Evolutionary conservation across 2,329 filamentous ascomycete species (phyloP).

Genomic region (Ophiostoma himal-ulmi): DNA sequence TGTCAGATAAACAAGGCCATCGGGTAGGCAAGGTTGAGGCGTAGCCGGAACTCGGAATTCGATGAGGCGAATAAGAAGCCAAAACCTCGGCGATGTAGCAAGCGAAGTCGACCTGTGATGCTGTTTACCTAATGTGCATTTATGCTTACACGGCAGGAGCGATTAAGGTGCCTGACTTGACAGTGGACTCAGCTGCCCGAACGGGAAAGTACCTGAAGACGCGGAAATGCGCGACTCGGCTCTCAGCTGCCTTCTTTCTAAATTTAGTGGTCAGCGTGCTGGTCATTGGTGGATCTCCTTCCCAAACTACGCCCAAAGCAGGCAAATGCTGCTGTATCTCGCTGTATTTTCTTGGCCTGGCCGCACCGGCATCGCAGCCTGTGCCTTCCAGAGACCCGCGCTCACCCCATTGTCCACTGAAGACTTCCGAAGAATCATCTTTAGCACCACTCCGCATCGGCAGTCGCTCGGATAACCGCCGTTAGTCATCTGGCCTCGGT

Average conservation of each 20-base stretch:
- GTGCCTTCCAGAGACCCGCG: neutral
- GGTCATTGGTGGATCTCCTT: neutral
- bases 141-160: neutral
- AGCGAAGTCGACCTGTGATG: neutral
- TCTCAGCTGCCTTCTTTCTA: neutral
- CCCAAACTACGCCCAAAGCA: neutral
- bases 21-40: neutral
- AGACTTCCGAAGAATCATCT: slow-evolving; percentile 20
- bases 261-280: neutral
- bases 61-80: neutral
- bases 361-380: neutral
- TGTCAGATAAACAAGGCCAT: neutral
- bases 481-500: slow-evolving; percentile 1
- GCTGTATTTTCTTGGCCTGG: neutral
- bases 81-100: neutral
- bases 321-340: neutral
- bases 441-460: slow-evolving; percentile 15
- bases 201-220: slow-evolving; percentile 14
- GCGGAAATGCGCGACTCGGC: slow-evolving; percentile 14
- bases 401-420: neutral
- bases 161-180: neutral
- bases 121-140: neutral
- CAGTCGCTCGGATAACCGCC: slow-evolving; percentile 21
- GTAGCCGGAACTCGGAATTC: slow-evolving; percentile 6
- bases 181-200: slow-evolving; percentile 18